A percentile compares a stretch with the other conserved stretches of the same genome.
Evolutionary conservation across 768 basidiomycete species (phyloP).

Genomic region (Lactarius sanguifluus): DNA sequence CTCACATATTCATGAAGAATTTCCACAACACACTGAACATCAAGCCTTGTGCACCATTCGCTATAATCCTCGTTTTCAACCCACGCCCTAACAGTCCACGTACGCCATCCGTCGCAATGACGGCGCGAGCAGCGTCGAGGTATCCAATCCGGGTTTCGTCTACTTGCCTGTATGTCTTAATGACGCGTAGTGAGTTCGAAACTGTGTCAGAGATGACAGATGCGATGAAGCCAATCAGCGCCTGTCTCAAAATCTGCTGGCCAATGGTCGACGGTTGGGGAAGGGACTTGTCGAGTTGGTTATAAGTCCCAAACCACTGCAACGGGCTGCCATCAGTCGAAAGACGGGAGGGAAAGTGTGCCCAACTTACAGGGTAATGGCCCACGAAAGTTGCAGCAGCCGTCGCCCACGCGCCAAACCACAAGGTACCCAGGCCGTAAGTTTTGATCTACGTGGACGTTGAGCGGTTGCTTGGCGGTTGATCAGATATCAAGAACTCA

Average conservation of each 20-base stretch:
- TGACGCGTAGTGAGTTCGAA: slow-evolving; percentile 85
- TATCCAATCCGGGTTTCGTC: slow-evolving; percentile 81
- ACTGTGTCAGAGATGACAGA: slow-evolving; percentile 83
- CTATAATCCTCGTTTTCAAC: slow-evolving; percentile 81
- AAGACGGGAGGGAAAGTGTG: slow-evolving; percentile 4
- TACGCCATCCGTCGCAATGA: slow-evolving; percentile 75
- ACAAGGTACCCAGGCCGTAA: slow-evolving; percentile 76
- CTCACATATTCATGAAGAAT: slow-evolving; percentile 85
- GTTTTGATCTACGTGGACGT: slow-evolving; percentile 51
- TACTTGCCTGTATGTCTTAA: slow-evolving; percentile 96
- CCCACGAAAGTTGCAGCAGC: slow-evolving; percentile 94
- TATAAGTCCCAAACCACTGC: slow-evolving; percentile 86
- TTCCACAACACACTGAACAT: slow-evolving; percentile 94
- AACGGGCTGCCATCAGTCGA: slow-evolving; percentile 18
- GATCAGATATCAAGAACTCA: slow-evolving; percentile 36
- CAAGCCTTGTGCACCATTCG: slow-evolving; percentile 89
- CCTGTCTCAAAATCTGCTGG: slow-evolving; percentile 71
- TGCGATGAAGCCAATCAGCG: slow-evolving; percentile 88
- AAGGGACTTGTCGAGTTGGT: slow-evolving; percentile 65
- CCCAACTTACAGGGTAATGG: slow-evolving; percentile 66
- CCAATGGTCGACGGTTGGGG: slow-evolving; percentile 53
- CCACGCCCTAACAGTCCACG: slow-evolving; percentile 84
- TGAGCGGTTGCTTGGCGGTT: neutral
- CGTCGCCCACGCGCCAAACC: slow-evolving; percentile 91
- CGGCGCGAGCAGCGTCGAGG: slow-evolving; percentile 68